Evolutionary conservation across 345 rosid species (phyloP).

Genomic region (Abelmoschus esculentus): DNA sequence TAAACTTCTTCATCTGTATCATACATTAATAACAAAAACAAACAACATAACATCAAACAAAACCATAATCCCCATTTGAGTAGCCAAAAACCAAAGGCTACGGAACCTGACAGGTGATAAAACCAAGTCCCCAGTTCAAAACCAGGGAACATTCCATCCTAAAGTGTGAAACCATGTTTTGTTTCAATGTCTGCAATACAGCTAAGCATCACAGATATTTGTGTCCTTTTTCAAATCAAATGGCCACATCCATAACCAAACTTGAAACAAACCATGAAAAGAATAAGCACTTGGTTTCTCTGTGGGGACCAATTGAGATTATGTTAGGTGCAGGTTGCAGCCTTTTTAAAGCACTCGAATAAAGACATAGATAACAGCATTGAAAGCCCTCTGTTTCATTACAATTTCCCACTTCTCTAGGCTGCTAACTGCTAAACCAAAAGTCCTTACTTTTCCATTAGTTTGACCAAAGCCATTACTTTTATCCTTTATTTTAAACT

Average conservation of each 20-base stretch:
- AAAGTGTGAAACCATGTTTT: not conserved
- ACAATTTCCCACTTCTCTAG: constrained; percentile 12
- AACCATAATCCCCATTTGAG: not conserved
- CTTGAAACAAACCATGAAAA: not conserved
- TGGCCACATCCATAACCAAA: not conserved
- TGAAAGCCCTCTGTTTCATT: not conserved
- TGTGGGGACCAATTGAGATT: not conserved
- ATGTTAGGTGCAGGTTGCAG: constrained; percentile 14
- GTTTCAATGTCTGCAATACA: not conserved
- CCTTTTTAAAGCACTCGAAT: constrained; percentile 11
- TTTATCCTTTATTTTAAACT: constrained; percentile 15
- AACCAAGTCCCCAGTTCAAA: not conserved
- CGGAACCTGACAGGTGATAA: too few relatives aligned
- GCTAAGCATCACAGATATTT: not conserved
- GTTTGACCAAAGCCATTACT: not conserved
- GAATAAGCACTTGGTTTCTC: not conserved
- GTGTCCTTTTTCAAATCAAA: not conserved
- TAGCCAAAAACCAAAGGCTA: too few relatives aligned
- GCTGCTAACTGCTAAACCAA: not conserved
- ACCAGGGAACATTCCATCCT: not conserved
- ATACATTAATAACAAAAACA: not conserved
- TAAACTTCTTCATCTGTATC: constrained; percentile 67
- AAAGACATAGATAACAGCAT: not conserved
- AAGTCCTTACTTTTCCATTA: not conserved
- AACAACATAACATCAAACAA: not conserved